Evolutionary conservation across 768 basidiomycete species (phyloP).

Genomic region (Jaapia argillacea): DNA sequence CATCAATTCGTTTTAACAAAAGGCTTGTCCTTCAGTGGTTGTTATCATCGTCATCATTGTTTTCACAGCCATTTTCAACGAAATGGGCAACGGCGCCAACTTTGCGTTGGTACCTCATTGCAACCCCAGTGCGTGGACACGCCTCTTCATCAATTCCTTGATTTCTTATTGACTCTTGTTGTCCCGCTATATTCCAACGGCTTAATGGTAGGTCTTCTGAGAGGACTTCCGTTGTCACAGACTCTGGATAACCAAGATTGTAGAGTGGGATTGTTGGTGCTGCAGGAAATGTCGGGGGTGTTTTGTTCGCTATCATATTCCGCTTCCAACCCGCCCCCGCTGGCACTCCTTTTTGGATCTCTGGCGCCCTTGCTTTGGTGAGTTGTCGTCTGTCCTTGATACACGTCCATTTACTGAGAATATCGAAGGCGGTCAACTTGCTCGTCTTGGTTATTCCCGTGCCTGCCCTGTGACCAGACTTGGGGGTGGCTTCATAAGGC

Average conservation of each 20-base stretch:
- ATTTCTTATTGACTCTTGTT: too few relatives aligned
- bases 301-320: slow-evolving; percentile 39
- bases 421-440: too few relatives aligned
- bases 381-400: too few relatives aligned
- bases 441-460: too few relatives aligned
- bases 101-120: slow-evolving; percentile 43
- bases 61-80: slow-evolving; percentile 26
- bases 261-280: slow-evolving; percentile 28
- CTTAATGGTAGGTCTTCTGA: slow-evolving; percentile 21
- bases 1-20: slow-evolving; percentile 5
- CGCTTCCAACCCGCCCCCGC: slow-evolving; percentile 29
- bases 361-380: slow-evolving; percentile 30
- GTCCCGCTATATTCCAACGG: slow-evolving; percentile 25
- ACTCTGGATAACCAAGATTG: too few relatives aligned
- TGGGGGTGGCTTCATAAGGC: too few relatives aligned
- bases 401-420: too few relatives aligned
- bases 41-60: slow-evolving; percentile 29
- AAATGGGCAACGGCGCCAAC: slow-evolving; percentile 39
- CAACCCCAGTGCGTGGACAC: slow-evolving; percentile 25
- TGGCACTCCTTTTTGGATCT: slow-evolving; percentile 38
- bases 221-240: too few relatives aligned
- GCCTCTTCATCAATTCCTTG: background rate
- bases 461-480: too few relatives aligned
- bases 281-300: slow-evolving; percentile 33
- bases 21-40: slow-evolving; percentile 13